Base-by-base conservation (phyloP, 805 yeast species). In the Metschnikowia amazonensis region DNA sequence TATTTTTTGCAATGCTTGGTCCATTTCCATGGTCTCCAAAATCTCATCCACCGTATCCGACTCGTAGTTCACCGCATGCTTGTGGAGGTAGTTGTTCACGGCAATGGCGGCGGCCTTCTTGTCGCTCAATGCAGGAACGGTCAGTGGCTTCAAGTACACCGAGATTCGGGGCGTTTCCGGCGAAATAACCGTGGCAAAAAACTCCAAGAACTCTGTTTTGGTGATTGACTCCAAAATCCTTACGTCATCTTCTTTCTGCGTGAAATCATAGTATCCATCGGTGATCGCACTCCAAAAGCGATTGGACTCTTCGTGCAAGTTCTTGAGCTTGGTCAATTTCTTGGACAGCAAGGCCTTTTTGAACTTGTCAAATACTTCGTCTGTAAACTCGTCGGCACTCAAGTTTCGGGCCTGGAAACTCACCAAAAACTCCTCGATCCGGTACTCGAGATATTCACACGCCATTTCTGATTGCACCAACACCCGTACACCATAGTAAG, bases 381-480 rank as follows among this genome's bases (percentile, higher is more conserved):
- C 80, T 1, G 79, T 58, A 72, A 92, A 67, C 3, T 69, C 65
- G 1, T 52, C 45, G 1, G 24, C 10, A 3, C 63, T 66, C 36
- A 89, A 57, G 21, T 72, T 63, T 13, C 61, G 59, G 2, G 33
- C 21, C 7, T 75, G 74, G 54, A 83, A 76, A 17, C 58, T 53
- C 14, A 63, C 63, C 44, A 89, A 67, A 60, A 88, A 89, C 44
- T 76, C 75, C 30, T 79, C 84, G 45, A 94, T 84, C 64, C 99
- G 77, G 51, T 76, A 76, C 59, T 87, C 88, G 49, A 94, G 72
- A 62, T 82, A 90, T 11, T 75, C 77, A 2, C 94, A 74, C 2
- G 87, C 66, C 60, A 84, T 80, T 62, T 89, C 97, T 48, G 94
- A 83, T 67, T 92, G 99, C 42, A 90, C 76, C 53, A 90, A 69